Evolutionary conservation across 2,329 filamentous ascomycete genomes (phyloP).

Genomic region (Calonectria leucothoes): DNA sequence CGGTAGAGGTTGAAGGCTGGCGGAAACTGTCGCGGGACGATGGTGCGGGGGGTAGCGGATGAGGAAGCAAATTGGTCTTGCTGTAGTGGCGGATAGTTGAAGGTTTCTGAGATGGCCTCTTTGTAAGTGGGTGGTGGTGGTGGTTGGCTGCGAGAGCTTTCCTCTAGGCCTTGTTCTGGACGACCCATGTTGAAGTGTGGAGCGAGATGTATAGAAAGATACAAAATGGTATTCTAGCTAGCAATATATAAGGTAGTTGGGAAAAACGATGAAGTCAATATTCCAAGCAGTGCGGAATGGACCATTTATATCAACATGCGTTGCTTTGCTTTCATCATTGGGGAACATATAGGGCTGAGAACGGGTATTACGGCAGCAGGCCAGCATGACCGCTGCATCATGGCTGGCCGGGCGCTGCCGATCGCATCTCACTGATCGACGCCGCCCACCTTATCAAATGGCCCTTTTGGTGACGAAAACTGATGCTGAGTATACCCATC

Average conservation of each 20-base stretch:
- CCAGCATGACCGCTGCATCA: not conserved
- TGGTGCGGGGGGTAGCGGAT: not conserved
- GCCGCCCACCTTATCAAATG: not conserved
- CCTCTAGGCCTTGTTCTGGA: not conserved
- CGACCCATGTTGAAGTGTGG: constrained; percentile 3
- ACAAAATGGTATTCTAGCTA: not conserved
- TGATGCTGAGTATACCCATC: not conserved
- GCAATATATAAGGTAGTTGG: too few species aligned
- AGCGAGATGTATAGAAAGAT: not conserved
- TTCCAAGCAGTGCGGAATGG: too few species aligned
- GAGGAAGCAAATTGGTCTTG: not conserved
- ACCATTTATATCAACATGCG: not conserved
- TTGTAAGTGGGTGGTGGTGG: constrained; percentile 25
- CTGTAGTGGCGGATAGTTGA: not conserved
- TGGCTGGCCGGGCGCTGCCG: not conserved
- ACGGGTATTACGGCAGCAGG: not conserved
- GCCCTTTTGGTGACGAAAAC: not conserved
- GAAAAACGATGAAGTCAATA: not conserved
- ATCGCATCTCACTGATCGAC: not conserved
- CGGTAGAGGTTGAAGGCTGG: constrained; percentile 36
- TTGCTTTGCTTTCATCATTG: not conserved
- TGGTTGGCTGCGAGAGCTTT: constrained; percentile 20
- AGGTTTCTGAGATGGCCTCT: constrained; percentile 14
- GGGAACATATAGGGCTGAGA: not conserved
- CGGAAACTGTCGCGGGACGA: constrained; percentile 32